These are phyloP conservation scores for Brassica rapa DNA, from an alignment of 345 rosid genomes.

Conservation along the genomic window DNA sequence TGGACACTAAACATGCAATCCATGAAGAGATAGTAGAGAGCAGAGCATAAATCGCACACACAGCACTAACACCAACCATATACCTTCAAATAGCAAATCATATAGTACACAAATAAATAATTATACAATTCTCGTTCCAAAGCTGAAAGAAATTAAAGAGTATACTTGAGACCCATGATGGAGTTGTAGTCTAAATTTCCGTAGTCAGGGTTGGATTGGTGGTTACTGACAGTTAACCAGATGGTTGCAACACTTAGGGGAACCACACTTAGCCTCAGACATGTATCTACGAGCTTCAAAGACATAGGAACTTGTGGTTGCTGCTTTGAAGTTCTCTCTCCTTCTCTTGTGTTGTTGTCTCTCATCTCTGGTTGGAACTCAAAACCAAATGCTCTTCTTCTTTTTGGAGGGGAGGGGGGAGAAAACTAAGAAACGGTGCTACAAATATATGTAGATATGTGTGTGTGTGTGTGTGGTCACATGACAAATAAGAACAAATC, in stretches of 20 bases:
- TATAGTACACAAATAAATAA: neutral
- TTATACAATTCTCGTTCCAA: neutral
- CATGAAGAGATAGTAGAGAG: constrained; percentile 56
- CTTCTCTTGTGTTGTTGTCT: constrained; percentile 29
- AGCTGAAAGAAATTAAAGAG: neutral
- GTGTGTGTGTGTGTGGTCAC: constrained; percentile 21
- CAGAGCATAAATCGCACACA: constrained; percentile 70
- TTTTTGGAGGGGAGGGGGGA: constrained; percentile 13
- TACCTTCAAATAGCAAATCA: constrained; percentile 48
- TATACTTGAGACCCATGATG: constrained; percentile 76
- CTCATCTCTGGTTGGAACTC: constrained; percentile 29
- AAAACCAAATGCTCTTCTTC: constrained; percentile 1
- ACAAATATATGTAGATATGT: neutral
- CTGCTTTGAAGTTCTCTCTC: constrained; percentile 30
- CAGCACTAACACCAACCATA: constrained; percentile 68
- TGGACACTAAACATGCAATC: constrained; percentile 55
- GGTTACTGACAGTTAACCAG: constrained; percentile 74
- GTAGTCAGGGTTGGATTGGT: constrained; percentile 57
- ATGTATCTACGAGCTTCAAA: constrained; percentile 60
- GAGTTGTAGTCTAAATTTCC: constrained; percentile 56
- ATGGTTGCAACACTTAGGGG: constrained; percentile 76
- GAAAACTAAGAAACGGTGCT: neutral
- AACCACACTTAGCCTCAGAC: constrained; percentile 69
- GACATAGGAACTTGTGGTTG: constrained; percentile 40
- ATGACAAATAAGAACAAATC: constrained; percentile 31